phyloP scores from a whole-genome alignment of 108 stramenopile genomes.

The Cyclotella cryptica region DNA sequence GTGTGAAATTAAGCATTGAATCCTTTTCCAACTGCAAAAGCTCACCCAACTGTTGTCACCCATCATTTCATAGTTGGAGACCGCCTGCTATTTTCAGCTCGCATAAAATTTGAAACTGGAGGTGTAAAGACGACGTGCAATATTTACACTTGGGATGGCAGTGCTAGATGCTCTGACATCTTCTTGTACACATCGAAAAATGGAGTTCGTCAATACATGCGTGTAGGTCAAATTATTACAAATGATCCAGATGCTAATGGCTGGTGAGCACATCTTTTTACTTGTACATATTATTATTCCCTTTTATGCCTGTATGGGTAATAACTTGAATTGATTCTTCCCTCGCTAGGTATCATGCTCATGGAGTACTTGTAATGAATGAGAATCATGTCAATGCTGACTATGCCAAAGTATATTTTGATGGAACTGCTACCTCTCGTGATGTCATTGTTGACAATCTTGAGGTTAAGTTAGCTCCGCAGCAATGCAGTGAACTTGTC shows the following conservation, averaged over 20 bases:
- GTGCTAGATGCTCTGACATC: constrained; percentile 40
- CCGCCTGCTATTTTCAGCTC: constrained; percentile 35
- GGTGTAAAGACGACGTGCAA: constrained; percentile 21
- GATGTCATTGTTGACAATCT: constrained; percentile 50
- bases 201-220: constrained; percentile 6
- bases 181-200: constrained; percentile 28
- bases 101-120: constrained; percentile 32
- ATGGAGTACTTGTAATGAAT: constrained; percentile 26
- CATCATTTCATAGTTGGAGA: constrained; percentile 39
- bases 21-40: no score
- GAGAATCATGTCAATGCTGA: constrained; percentile 22
- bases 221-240: constrained; percentile 33
- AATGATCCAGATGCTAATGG: constrained; percentile 43
- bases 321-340: not conserved
- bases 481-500: constrained; percentile 39
- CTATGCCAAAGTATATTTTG: constrained; percentile 39
- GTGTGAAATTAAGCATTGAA: not conserved
- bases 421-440: constrained; percentile 26
- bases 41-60: no score
- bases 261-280: constrained; percentile 33
- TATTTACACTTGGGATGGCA: constrained; percentile 38
- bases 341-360: constrained; percentile 40
- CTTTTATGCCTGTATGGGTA: no score
- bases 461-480: constrained; percentile 23
- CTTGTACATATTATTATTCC: no score